Percentiles rank a stretch among this genome's conserved stretches.
Conservation (phyloP, 2,329 filamentous ascomycete species). For the Aspergillus sp. region DNA sequence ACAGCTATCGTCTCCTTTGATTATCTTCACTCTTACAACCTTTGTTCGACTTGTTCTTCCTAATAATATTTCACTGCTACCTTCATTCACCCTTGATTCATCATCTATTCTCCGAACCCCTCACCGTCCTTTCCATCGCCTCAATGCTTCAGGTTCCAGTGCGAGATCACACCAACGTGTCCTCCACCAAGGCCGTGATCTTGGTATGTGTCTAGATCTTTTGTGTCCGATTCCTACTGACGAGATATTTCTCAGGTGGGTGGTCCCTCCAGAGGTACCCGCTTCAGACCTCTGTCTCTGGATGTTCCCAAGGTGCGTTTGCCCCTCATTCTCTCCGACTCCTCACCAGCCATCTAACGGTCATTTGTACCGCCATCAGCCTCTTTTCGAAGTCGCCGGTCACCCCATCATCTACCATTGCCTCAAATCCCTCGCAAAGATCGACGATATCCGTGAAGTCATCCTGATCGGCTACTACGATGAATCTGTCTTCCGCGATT, state of each 20-base stretch:
- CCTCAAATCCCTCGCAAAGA: slow-evolving; percentile 84
- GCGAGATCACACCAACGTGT: slow-evolving; percentile 43
- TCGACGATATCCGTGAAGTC: slow-evolving; percentile 90
- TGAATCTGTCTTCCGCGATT: slow-evolving; percentile 93
- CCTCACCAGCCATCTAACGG: slow-evolving; percentile 1
- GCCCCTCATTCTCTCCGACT: slow-evolving; percentile 9
- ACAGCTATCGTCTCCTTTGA: neutral
- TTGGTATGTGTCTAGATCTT: slow-evolving; percentile 59
- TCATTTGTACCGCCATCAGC: slow-evolving; percentile 51
- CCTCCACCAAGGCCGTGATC: slow-evolving; percentile 89
- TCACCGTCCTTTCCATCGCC: slow-evolving; percentile 11
- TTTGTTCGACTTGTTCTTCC: no score
- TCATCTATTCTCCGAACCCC: neutral
- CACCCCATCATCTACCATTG: slow-evolving; percentile 99
- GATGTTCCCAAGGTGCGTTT: slow-evolving; percentile 83
- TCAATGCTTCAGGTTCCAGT: slow-evolving; percentile 48
- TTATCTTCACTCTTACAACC: neutral
- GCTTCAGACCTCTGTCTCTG: slow-evolving; percentile 90
- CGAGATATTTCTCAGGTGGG: slow-evolving; percentile 67
- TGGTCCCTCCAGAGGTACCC: slow-evolving; percentile 89
- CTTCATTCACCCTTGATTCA: no score
- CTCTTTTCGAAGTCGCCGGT: slow-evolving; percentile 95
- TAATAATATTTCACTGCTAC: no score
- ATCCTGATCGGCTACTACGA: slow-evolving; percentile 99
- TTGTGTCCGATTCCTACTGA: slow-evolving; percentile 9